phyloP scores from a whole-genome alignment of 2,329 filamentous ascomycete genomes.

The Calonectria hawksworthii region DNA sequence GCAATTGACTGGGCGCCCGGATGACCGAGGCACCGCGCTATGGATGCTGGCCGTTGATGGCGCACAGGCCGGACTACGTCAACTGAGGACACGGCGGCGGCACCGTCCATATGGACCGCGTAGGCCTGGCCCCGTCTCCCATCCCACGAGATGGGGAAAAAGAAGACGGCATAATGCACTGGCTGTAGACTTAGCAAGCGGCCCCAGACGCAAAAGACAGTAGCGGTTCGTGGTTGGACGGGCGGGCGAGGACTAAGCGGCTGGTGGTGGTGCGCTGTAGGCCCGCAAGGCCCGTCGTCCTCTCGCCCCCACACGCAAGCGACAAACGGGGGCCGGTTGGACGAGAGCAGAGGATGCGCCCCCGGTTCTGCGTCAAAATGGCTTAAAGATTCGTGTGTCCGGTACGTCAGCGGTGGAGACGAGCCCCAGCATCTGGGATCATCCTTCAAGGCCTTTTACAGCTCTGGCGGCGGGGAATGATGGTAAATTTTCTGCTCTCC shows the following conservation, averaged over 20 bases:
- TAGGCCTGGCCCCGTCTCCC: background rate
- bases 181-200: background rate
- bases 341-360: slow-evolving; percentile 6
- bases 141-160: background rate
- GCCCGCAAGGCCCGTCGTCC: background rate
- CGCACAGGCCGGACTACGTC: background rate
- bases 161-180: background rate
- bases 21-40: background rate
- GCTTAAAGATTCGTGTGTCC: slow-evolving; percentile 25
- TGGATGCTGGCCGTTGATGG: background rate
- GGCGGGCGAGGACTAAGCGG: background rate
- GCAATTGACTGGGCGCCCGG: background rate
- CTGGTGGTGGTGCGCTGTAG: background rate
- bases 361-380: slow-evolving; percentile 14
- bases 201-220: background rate
- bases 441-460: background rate
- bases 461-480: slow-evolving; percentile 9
- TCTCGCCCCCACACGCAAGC: background rate
- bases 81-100: background rate
- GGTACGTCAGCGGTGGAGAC: slow-evolving; percentile 30
- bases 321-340: background rate
- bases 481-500: background rate
- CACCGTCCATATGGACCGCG: background rate
- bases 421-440: slow-evolving; percentile 24
- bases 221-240: background rate